phyloP scores from a whole-genome alignment of 805 yeast species.

The Lipomyces orientalis region DNA sequence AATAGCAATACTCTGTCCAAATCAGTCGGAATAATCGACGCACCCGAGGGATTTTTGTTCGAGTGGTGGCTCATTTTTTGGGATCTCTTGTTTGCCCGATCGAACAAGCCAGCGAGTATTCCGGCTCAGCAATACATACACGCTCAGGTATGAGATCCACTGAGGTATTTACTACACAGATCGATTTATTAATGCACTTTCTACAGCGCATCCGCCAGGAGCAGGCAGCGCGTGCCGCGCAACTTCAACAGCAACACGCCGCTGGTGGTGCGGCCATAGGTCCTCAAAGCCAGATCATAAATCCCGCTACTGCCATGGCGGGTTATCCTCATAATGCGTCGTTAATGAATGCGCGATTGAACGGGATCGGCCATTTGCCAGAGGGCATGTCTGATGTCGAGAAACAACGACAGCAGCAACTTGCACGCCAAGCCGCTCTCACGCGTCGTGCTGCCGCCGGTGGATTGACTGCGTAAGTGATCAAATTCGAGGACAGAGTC shows the following conservation, averaged over 20 bases:
- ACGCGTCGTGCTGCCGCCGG: slow-evolving; percentile 39
- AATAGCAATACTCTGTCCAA: slow-evolving; percentile 17
- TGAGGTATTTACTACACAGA: neutral
- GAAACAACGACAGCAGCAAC: slow-evolving; percentile 39
- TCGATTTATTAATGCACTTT: slow-evolving; percentile 22
- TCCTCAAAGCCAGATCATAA: slow-evolving; percentile 36
- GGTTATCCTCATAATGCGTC: slow-evolving; percentile 22
- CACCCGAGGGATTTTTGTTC: slow-evolving; percentile 83
- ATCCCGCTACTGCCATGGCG: slow-evolving; percentile 24
- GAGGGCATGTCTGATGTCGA: slow-evolving; percentile 41
- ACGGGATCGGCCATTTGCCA: slow-evolving; percentile 31
- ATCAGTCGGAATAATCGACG: slow-evolving; percentile 57
- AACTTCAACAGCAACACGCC: slow-evolving; percentile 46
- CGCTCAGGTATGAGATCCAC: slow-evolving; percentile 38
- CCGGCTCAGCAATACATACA: slow-evolving; percentile 76
- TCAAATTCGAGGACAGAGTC: neutral
- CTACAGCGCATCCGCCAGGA: slow-evolving; percentile 56
- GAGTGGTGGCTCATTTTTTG: slow-evolving; percentile 98
- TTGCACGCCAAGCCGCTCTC: slow-evolving; percentile 43
- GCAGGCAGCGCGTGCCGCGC: slow-evolving; percentile 49
- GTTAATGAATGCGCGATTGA: slow-evolving; percentile 16
- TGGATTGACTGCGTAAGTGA: slow-evolving; percentile 27
- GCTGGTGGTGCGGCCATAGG: slow-evolving; percentile 24
- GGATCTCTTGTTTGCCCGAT: slow-evolving; percentile 87
- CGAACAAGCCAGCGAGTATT: slow-evolving; percentile 61